Evolutionary conservation across 495 filamentous ascomycete genomes (phyloP).

Genomic region (Darksidea phi): DNA sequence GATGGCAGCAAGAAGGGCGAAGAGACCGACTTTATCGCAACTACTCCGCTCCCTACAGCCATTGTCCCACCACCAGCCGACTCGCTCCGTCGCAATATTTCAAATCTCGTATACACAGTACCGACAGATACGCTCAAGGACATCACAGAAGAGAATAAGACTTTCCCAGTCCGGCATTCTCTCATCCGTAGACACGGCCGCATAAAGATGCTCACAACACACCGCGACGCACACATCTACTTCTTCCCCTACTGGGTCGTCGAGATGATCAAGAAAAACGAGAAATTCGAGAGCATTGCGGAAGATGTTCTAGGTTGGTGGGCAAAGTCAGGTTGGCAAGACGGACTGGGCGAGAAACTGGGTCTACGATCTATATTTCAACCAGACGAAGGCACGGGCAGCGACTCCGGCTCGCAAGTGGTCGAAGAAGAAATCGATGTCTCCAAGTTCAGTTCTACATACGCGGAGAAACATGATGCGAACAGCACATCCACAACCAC

Average conservation of each 20-base stretch:
- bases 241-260: conserved; percentile 89
- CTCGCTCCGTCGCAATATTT: conserved; percentile 63
- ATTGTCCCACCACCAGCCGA: conserved; percentile 57
- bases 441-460: conserved; percentile 49
- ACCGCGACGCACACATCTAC: conserved; percentile 89
- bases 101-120: conserved; percentile 67
- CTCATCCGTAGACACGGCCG: conserved; percentile 69
- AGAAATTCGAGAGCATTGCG: conserved; percentile 77
- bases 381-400: conserved; percentile 42
- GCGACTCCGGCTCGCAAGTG: conserved; percentile 38
- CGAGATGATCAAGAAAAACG: conserved; percentile 73
- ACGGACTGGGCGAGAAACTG: conserved; percentile 73
- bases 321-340: conserved; percentile 91
- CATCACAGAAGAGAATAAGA: conserved; percentile 66
- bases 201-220: conserved; percentile 72
- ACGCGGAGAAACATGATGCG: no score
- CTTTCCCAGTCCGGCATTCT: conserved; percentile 66
- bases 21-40: conserved; percentile 85
- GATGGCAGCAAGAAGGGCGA: conserved; percentile 77
- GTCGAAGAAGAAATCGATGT: conserved; percentile 63
- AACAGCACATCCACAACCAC: conserved; percentile 47
- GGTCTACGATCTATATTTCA: conserved; percentile 65
- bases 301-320: conserved; percentile 94
- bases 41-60: conserved; percentile 59
- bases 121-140: conserved; percentile 86